Evolutionary conservation across 1,284 basidiomycete genomes (phyloP).

Genomic region (Puccinia hordei): DNA sequence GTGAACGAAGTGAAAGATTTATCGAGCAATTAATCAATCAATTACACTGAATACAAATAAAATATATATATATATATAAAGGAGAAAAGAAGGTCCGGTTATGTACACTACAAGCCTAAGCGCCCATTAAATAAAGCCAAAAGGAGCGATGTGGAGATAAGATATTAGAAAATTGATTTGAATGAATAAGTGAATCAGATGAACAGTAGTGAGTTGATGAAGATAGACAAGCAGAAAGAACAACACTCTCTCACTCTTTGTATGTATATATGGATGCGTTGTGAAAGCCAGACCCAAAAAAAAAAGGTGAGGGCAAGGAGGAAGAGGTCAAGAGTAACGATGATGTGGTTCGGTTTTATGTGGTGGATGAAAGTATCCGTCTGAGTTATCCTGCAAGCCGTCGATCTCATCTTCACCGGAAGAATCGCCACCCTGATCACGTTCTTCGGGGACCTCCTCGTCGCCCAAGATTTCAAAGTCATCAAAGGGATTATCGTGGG

Average conservation of each 20-base stretch:
- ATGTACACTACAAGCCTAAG: not conserved
- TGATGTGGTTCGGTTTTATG: not conserved
- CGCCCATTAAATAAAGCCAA: not conserved
- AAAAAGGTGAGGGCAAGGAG: not conserved
- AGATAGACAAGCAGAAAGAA: too few species aligned
- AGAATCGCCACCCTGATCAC: not conserved
- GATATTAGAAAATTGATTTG: too few species aligned
- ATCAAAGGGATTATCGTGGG: constrained; percentile 6
- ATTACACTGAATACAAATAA: too few species aligned
- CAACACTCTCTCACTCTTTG: too few species aligned
- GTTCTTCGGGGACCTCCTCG: constrained; percentile 13
- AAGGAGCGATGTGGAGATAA: too few species aligned
- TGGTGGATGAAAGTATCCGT: constrained; percentile 6
- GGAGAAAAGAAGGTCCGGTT: not conserved
- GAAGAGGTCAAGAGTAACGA: not conserved
- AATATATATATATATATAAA: too few species aligned
- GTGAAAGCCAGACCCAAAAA: not conserved
- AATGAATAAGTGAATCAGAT: too few species aligned
- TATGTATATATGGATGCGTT: too few species aligned
- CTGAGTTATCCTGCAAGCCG: not conserved
- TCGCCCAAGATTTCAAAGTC: constrained; percentile 26
- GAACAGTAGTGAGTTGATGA: too few species aligned
- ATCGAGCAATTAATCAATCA: too few species aligned
- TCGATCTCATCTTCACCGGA: constrained; percentile 15
- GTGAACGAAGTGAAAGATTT: too few species aligned